A percentile compares a stretch with the other conserved stretches of the same genome.
Conservation (phyloP, 176 grass and related monocot genomes). For the Aegilops umbellulata region DNA sequence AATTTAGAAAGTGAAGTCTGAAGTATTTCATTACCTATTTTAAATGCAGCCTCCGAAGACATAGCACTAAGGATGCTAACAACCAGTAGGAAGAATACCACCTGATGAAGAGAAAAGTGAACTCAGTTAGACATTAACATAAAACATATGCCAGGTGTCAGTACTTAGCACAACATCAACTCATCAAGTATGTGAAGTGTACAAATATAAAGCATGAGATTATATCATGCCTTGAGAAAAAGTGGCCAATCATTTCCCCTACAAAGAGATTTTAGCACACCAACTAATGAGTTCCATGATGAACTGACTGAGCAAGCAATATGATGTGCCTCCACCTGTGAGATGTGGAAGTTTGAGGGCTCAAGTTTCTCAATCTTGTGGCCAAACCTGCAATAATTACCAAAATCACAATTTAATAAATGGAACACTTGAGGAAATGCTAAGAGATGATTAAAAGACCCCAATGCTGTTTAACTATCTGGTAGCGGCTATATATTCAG, state of each 20-base stretch:
- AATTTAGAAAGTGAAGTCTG: slow-evolving; percentile 3
- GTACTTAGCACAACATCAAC: not conserved
- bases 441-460: not conserved
- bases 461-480: slow-evolving; percentile 1
- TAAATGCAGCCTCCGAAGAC: slow-evolving; percentile 58
- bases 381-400: slow-evolving; percentile 61
- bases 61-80: slow-evolving; percentile 72
- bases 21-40: slow-evolving; percentile 63
- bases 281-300: slow-evolving; percentile 76
- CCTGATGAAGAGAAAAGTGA: slow-evolving; percentile 44
- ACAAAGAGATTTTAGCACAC: slow-evolving; percentile 77
- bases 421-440: not conserved
- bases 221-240: slow-evolving; percentile 62
- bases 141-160: not conserved
- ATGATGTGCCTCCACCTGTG: slow-evolving; percentile 58
- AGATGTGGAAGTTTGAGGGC: slow-evolving; percentile 75
- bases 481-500: slow-evolving; percentile 1
- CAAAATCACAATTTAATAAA: not conserved
- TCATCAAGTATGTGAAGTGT: not conserved
- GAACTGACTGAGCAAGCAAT: slow-evolving; percentile 57
- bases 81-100: slow-evolving; percentile 56
- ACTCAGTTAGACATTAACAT: slow-evolving; percentile 1
- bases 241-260: slow-evolving; percentile 90
- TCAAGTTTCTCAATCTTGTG: slow-evolving; percentile 90
- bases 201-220: slow-evolving; percentile 11